These are phyloP conservation scores for Neurospora sp. DNA, from an alignment of 495 filamentous ascomycete species.

Conservation along the genomic window DNA sequence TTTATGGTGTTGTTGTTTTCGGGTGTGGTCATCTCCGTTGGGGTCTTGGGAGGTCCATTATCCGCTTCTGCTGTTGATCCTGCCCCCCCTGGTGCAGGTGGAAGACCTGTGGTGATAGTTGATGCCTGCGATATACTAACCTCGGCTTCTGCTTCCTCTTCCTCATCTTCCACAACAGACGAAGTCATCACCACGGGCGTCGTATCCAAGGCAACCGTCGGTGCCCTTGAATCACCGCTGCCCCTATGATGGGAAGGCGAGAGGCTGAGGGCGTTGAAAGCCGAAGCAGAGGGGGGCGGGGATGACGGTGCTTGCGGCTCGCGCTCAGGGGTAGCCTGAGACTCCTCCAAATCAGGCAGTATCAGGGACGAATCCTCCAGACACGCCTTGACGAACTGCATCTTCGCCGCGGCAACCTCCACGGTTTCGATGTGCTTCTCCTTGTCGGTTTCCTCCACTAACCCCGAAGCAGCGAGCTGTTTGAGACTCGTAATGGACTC, in stretches of 20 bases:
- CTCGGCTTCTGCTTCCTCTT: background rate
- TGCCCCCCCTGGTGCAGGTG: slow-evolving; percentile 8
- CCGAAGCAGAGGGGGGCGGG: background rate
- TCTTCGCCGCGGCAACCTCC: slow-evolving; percentile 56
- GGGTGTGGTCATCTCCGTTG: background rate
- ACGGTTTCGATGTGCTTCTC: slow-evolving; percentile 36
- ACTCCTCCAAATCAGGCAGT: slow-evolving; percentile 37
- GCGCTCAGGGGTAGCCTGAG: background rate
- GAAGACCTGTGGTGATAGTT: background rate
- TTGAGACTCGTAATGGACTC: slow-evolving; percentile 60
- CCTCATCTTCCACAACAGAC: slow-evolving; percentile 17
- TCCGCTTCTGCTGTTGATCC: slow-evolving; percentile 2
- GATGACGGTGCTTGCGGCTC: background rate
- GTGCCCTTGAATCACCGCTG: slow-evolving; percentile 6
- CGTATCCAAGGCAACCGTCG: slow-evolving; percentile 25
- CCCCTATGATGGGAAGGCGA: slow-evolving; percentile 14
- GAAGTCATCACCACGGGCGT: slow-evolving; percentile 23
- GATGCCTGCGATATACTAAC: background rate
- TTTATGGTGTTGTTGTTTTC: no score
- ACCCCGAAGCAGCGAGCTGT: slow-evolving; percentile 29
- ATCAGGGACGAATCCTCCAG: slow-evolving; percentile 55
- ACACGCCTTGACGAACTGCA: slow-evolving; percentile 70
- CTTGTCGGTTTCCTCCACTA: slow-evolving; percentile 18
- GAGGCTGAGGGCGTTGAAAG: background rate
- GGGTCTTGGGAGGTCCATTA: background rate